Conservation (phyloP, 176 grass and related monocot genomes). For the Elaeis guineensis region DNA sequence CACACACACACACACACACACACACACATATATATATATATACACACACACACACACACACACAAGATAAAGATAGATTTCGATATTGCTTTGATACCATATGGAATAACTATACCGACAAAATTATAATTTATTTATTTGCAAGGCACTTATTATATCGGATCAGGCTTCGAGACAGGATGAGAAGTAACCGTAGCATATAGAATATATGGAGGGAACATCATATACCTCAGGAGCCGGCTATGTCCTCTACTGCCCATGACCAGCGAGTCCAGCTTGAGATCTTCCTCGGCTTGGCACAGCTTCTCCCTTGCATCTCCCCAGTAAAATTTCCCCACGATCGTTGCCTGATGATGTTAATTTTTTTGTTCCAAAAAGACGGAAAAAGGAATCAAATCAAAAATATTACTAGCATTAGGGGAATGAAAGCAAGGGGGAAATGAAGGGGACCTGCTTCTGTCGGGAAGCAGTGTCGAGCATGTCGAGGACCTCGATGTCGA, state of each 20-base stretch:
- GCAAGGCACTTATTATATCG: too few species aligned
- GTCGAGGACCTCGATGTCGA: constrained; percentile 44
- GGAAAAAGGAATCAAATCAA: neutral
- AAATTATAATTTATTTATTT: too few species aligned
- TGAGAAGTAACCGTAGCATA: too few species aligned
- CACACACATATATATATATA: too few species aligned
- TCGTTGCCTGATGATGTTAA: constrained; percentile 26
- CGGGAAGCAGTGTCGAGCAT: constrained; percentile 30
- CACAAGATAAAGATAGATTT: too few species aligned
- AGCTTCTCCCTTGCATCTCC: constrained; percentile 84
- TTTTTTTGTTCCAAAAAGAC: neutral
- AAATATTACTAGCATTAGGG: neutral
- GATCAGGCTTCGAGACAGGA: too few species aligned
- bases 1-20: too few species aligned
- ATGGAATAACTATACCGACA: too few species aligned
- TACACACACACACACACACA: too few species aligned
- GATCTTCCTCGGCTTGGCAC: constrained; percentile 46
- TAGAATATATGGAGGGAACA: too few species aligned
- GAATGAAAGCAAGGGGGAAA: neutral
- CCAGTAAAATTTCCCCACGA: constrained; percentile 55
- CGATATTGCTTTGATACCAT: too few species aligned
- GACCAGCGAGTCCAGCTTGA: constrained; percentile 54
- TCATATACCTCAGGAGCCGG: constrained; percentile 43
- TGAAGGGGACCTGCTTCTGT: constrained; percentile 35
- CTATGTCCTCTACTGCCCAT: constrained; percentile 66